These are phyloP conservation scores for Thelephora ganbajun DNA, from an alignment of 768 basidiomycete species.

Conservation along the genomic window DNA sequence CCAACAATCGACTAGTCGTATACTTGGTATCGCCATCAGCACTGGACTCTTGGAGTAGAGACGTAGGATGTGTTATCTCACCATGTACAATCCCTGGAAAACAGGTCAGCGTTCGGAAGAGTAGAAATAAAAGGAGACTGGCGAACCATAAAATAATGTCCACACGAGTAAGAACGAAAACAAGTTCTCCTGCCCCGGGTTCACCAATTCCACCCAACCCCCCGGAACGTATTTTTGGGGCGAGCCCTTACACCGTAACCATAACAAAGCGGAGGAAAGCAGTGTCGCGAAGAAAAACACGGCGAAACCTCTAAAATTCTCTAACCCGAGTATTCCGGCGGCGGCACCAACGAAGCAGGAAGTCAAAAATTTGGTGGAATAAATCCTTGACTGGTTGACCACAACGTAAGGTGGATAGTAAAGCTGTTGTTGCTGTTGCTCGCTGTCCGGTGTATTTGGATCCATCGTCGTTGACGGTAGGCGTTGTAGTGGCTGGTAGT, in stretches of 20 bases:
- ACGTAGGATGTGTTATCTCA: conserved; percentile 6
- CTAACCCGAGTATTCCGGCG: conserved; percentile 80
- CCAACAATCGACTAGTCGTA: too few relatives aligned
- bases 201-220: conserved; percentile 54
- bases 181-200: conserved; percentile 81
- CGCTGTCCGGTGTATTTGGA: conserved; percentile 18
- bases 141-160: conserved; percentile 86
- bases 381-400: conserved; percentile 42
- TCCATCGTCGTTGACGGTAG: conserved; percentile 22
- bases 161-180: conserved; percentile 88
- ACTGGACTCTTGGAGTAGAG: too few relatives aligned
- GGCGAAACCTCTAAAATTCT: conserved; percentile 73
- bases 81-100: conserved; percentile 33
- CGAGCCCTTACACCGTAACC: conserved; percentile 58
- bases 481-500: conserved; percentile 4
- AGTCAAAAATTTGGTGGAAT: conserved; percentile 65
- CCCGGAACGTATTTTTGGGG: conserved; percentile 50
- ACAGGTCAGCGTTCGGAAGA: conserved; percentile 1
- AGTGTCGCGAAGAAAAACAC: conserved; percentile 60
- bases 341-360: conserved; percentile 79
- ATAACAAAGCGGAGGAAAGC: conserved; percentile 51
- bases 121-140: background rate
- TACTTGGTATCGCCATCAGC: too few relatives aligned
- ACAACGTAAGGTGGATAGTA: conserved; percentile 55
- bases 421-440: conserved; percentile 23